These are phyloP conservation scores for Acanthamoeba sp. DNA, from an alignment of 208 protist species.

Conservation along the genomic window DNA sequence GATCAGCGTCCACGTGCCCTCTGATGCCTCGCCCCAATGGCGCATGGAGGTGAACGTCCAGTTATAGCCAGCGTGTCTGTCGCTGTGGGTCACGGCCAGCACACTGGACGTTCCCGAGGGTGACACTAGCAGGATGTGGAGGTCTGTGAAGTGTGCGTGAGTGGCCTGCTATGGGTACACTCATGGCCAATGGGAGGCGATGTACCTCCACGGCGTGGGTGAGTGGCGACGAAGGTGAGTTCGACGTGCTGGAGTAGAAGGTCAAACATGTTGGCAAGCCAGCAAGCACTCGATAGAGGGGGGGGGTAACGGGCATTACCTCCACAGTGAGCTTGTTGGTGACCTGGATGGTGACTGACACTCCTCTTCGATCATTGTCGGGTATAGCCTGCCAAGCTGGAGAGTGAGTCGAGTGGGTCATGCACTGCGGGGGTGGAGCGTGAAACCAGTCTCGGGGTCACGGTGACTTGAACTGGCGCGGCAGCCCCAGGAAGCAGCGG, in stretches of 20 bases:
- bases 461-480: neutral
- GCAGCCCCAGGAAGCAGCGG: neutral
- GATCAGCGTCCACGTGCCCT: neutral
- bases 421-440: neutral
- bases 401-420: no score
- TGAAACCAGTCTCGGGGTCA: no score
- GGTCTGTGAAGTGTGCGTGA: neutral
- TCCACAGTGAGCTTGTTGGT: no score
- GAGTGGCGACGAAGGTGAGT: neutral
- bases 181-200: neutral
- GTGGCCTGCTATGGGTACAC: neutral
- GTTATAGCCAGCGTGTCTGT: neutral
- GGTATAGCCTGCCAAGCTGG: no score
- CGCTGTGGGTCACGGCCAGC: neutral
- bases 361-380: neutral
- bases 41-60: slow-evolving; percentile 15
- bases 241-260: neutral
- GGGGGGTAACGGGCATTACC: no score
- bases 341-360: neutral
- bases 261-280: no score
- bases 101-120: neutral
- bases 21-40: neutral
- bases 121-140: neutral
- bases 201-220: neutral
- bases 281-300: no score